Conservation (phyloP, 305 asterid genomes). For the Fraxinus dipetala region DNA sequence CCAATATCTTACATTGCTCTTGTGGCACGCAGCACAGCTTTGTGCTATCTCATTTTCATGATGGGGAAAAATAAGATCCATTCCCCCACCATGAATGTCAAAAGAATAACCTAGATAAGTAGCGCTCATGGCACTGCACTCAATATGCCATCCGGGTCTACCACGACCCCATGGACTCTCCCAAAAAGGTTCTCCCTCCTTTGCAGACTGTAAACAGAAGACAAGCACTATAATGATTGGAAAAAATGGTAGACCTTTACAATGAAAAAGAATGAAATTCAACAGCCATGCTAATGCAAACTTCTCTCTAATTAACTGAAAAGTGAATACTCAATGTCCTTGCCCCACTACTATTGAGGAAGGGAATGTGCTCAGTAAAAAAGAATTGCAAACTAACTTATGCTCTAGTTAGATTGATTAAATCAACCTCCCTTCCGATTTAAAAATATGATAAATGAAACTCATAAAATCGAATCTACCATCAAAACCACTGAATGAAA, state of each 20-base stretch:
- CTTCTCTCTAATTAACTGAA: background rate
- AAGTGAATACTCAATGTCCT: background rate
- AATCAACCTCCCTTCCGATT: conserved; percentile 4
- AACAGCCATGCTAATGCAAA: conserved; percentile 3
- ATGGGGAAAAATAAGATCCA: conserved; percentile 97
- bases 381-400: background rate
- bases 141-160: conserved; percentile 99
- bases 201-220: conserved; percentile 67
- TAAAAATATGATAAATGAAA: background rate
- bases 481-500: conserved; percentile 4
- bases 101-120: conserved; percentile 79
- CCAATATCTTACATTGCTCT: conserved; percentile 80
- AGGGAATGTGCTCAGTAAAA: conserved; percentile 3
- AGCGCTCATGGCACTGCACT: conserved; percentile 99
- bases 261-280: background rate
- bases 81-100: conserved; percentile 98
- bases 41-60: conserved; percentile 99
- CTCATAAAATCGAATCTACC: background rate
- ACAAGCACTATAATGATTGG: background rate
- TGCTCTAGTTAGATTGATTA: background rate
- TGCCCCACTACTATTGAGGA: background rate
- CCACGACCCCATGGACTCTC: conserved; percentile 99
- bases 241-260: background rate
- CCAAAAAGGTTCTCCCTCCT: conserved; percentile 96
- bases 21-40: conserved; percentile 89